phyloP scores from a whole-genome alignment of 495 filamentous ascomycete genomes.

The Penicillium maclennaniae region DNA sequence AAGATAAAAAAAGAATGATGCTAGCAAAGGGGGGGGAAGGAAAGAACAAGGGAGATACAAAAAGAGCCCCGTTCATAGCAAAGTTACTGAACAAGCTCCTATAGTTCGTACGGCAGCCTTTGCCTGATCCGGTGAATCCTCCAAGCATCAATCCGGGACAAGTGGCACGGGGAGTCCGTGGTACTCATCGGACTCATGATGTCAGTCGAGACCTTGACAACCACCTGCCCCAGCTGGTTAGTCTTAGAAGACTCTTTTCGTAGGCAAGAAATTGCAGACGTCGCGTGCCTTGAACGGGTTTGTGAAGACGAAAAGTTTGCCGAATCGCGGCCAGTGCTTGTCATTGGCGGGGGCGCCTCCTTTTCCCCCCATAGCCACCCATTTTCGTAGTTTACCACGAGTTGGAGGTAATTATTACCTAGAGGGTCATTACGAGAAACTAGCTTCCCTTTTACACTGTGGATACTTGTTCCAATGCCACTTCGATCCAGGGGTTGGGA shows the following conservation, averaged over 20 bases:
- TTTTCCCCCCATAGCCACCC: neutral
- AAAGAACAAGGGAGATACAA: neutral
- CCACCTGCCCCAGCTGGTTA: constrained; percentile 5
- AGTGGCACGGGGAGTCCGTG: constrained; percentile 1
- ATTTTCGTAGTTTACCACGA: neutral
- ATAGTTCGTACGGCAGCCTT: constrained; percentile 2
- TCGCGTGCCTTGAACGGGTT: constrained; percentile 1
- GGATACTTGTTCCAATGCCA: constrained; percentile 24
- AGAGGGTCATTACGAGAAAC: constrained; percentile 21
- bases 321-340: constrained; percentile 12
- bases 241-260: neutral
- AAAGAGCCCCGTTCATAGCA: neutral
- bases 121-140: constrained; percentile 1
- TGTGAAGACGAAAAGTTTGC: constrained; percentile 1
- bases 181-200: constrained; percentile 10
- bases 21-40: no score
- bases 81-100: neutral
- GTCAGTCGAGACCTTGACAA: constrained; percentile 3
- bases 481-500: constrained; percentile 29
- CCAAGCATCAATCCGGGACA: neutral
- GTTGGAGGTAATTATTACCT: neutral
- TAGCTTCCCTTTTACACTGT: constrained; percentile 21
- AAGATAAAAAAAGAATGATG: neutral
- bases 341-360: constrained; percentile 9
- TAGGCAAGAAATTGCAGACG: constrained; percentile 2